Percentiles rank a stretch among this genome's conserved stretches.
Evolutionary conservation across 164 flowering plant genomes (phyloP).

Genomic region (Litsea cubeba): DNA sequence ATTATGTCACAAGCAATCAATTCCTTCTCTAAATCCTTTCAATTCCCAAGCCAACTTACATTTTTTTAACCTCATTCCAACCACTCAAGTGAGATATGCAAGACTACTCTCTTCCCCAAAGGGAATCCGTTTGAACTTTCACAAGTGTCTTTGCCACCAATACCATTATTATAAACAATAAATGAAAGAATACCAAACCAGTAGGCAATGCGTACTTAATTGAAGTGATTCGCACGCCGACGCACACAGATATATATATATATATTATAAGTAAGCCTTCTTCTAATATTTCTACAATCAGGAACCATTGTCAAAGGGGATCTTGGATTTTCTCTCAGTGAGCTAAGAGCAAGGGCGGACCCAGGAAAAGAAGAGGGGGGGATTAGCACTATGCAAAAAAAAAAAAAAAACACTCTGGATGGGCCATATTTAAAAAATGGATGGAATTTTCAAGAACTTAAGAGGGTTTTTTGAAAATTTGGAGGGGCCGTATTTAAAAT

Average conservation of each 20-base stretch:
- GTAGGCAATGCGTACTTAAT: too few relatives aligned
- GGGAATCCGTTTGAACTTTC: neutral
- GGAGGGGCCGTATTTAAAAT: too few relatives aligned
- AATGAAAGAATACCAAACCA: neutral
- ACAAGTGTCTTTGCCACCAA: neutral
- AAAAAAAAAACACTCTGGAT: too few relatives aligned
- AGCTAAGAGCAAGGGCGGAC: neutral
- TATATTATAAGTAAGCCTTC: neutral
- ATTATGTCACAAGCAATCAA: neutral
- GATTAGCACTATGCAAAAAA: too few relatives aligned
- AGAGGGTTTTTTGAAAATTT: too few relatives aligned
- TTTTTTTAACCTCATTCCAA: neutral
- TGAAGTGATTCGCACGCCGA: neutral
- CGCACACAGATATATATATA: too few relatives aligned
- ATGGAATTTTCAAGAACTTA: too few relatives aligned
- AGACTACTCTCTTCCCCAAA: neutral
- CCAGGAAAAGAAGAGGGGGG: neutral
- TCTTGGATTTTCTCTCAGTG: neutral
- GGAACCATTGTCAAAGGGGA: neutral
- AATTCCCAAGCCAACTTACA: neutral
- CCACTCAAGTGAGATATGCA: neutral
- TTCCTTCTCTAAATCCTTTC: neutral
- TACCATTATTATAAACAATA: neutral
- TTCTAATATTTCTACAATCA: neutral
- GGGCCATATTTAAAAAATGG: too few relatives aligned